Conservation (phyloP, 495 filamentous ascomycete genomes). For the Hyaloscypha hepaticicola region DNA sequence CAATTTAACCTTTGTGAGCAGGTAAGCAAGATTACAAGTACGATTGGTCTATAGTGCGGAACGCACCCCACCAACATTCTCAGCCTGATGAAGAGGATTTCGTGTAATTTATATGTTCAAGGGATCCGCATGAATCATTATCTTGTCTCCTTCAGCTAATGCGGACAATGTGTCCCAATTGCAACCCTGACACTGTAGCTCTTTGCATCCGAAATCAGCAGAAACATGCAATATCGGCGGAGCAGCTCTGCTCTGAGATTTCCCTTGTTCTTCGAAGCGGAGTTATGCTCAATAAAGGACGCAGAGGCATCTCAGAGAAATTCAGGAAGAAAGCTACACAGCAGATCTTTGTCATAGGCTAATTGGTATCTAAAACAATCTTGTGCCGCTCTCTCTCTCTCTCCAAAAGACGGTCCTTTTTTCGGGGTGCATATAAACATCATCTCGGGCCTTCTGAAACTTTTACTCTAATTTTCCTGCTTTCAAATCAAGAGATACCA, state of each 20-base stretch:
- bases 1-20: conserved; percentile 5
- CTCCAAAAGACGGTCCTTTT: background rate
- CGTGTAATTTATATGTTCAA: conserved; percentile 3
- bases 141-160: background rate
- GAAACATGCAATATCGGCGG: background rate
- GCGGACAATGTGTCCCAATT: background rate
- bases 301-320: background rate
- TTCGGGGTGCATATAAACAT: background rate
- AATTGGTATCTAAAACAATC: background rate
- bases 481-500: background rate
- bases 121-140: background rate
- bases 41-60: conserved; percentile 4
- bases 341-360: background rate
- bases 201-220: conserved; percentile 3
- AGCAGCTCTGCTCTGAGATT: background rate
- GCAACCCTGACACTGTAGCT: background rate
- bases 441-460: background rate
- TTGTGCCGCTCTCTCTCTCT: background rate
- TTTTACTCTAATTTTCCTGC: background rate
- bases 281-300: background rate
- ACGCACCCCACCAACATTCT: background rate
- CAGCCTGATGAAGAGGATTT: conserved; percentile 16
- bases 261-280: too few relatives aligned
- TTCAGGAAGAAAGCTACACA: background rate
- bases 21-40: background rate